These are phyloP conservation scores for Phytophthora cajani DNA, from an alignment of 352 stramenopile species.

Conservation along the genomic window DNA sequence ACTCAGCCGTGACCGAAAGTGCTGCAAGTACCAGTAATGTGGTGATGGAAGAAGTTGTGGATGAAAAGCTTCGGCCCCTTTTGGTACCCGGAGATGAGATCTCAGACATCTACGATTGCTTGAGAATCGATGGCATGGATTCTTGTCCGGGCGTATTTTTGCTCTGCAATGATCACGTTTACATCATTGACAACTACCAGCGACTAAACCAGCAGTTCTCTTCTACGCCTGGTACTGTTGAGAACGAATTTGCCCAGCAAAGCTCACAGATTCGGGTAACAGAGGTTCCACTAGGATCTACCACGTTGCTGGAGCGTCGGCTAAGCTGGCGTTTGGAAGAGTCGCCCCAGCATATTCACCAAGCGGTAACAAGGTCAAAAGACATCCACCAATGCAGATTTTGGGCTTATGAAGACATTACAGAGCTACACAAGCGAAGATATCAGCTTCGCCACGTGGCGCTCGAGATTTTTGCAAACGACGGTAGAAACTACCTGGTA, in stretches of 20 bases:
- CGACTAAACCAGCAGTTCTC: slow-evolving; percentile 28
- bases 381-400: slow-evolving; percentile 72
- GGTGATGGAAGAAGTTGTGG: slow-evolving; percentile 46
- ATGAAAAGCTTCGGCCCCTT: slow-evolving; percentile 74
- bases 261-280: slow-evolving; percentile 46
- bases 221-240: slow-evolving; percentile 7
- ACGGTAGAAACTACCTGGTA: slow-evolving; percentile 82
- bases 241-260: slow-evolving; percentile 17
- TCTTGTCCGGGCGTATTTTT: slow-evolving; percentile 77
- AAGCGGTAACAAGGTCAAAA: slow-evolving; percentile 36
- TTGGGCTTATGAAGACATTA: slow-evolving; percentile 78
- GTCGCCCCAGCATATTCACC: slow-evolving; percentile 9
- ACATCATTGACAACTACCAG: slow-evolving; percentile 83
- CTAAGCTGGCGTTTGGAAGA: slow-evolving; percentile 48
- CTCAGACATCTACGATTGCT: slow-evolving; percentile 68
- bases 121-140: slow-evolving; percentile 82
- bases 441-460: slow-evolving; percentile 80
- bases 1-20: slow-evolving; percentile 17
- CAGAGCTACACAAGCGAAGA: slow-evolving; percentile 77
- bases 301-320: slow-evolving; percentile 60
- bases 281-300: slow-evolving; percentile 55
- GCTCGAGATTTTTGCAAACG: slow-evolving; percentile 76
- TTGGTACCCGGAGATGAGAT: slow-evolving; percentile 75
- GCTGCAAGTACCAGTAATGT: background rate
- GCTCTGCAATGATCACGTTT: slow-evolving; percentile 68